These are phyloP conservation scores for Tolypocladium sp. DNA, from an alignment of 2,329 filamentous ascomycete genomes.

Conservation along the genomic window DNA sequence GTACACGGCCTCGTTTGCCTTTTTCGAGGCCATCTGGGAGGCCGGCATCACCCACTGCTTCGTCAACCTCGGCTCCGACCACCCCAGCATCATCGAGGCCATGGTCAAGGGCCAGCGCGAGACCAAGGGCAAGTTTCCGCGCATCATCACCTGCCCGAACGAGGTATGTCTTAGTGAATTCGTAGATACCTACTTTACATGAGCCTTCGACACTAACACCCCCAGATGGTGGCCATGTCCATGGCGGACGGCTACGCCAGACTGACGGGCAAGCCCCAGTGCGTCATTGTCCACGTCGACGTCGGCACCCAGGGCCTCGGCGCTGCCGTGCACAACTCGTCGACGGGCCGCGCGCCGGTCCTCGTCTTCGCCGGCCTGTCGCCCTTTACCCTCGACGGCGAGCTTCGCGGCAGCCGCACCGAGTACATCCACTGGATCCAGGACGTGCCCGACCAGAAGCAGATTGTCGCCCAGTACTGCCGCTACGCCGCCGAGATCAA, in stretches of 20 bases:
- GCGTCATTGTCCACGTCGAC: conserved; percentile 72
- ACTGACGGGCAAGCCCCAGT: conserved; percentile 62
- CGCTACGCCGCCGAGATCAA: conserved; percentile 77
- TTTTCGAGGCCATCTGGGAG: conserved; percentile 75
- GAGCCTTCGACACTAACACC: no score
- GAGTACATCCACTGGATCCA: conserved; percentile 87
- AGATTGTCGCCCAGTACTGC: conserved; percentile 78
- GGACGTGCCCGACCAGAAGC: conserved; percentile 72
- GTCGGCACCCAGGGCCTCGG: conserved; percentile 73
- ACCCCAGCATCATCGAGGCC: conserved; percentile 71
- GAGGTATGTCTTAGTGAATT: conserved; percentile 59
- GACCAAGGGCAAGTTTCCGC: conserved; percentile 54
- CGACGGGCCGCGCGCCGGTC: conserved; percentile 63
- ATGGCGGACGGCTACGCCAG: conserved; percentile 78
- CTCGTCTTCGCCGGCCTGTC: conserved; percentile 71
- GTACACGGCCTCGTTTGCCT: conserved; percentile 72
- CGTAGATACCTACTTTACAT: no score
- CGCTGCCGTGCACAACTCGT: conserved; percentile 72
- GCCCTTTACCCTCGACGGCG: conserved; percentile 68
- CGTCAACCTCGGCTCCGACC: conserved; percentile 61
- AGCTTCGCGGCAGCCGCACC: conserved; percentile 66
- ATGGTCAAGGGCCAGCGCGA: conserved; percentile 69
- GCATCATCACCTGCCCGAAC: conserved; percentile 71
- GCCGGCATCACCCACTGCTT: conserved; percentile 50
- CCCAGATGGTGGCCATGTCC: conserved; percentile 72